Evolutionary conservation across 108 stramenopile genomes (phyloP).

Genomic region (Parmales sp.): DNA sequence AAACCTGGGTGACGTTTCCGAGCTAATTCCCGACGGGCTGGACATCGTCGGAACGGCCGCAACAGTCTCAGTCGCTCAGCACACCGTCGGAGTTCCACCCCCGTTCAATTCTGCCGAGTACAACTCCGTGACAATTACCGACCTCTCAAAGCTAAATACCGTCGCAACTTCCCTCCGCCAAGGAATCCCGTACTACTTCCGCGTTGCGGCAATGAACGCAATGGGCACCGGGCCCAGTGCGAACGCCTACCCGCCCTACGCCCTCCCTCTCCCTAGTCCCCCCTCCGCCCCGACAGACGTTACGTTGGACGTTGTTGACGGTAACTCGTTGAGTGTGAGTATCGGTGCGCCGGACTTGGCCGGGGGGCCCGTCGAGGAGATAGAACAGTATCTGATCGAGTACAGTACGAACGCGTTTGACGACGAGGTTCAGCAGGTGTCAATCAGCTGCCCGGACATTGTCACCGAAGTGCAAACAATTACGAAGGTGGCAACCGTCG

Average conservation of each 20-base stretch:
- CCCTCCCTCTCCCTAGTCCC: constrained; percentile 46
- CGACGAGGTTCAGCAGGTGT: constrained; percentile 53
- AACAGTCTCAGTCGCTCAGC: constrained; percentile 32
- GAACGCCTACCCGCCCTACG: constrained; percentile 42
- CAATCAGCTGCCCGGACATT: constrained; percentile 28
- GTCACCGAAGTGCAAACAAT: constrained; percentile 29
- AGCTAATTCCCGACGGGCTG: constrained; percentile 41
- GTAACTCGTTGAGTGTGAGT: constrained; percentile 33
- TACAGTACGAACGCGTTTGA: constrained; percentile 47
- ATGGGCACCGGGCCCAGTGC: constrained; percentile 47
- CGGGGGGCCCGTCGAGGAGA: constrained; percentile 45
- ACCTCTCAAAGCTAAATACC: constrained; percentile 23
- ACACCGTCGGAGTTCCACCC: constrained; percentile 21
- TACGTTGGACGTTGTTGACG: constrained; percentile 38
- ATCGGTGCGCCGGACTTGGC: constrained; percentile 42
- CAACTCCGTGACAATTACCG: constrained; percentile 46
- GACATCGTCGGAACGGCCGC: constrained; percentile 55
- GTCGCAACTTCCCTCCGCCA: constrained; percentile 39
- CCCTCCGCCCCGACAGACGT: constrained; percentile 48
- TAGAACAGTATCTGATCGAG: constrained; percentile 57
- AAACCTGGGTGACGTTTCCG: constrained; percentile 45
- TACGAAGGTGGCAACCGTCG: constrained; percentile 59
- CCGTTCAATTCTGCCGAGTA: constrained; percentile 41
- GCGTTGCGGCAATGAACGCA: constrained; percentile 51
- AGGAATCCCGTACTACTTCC: constrained; percentile 59